phyloP scores from a whole-genome alignment of 2,329 filamentous ascomycete genomes.

The Claviceps humidiphila region DNA sequence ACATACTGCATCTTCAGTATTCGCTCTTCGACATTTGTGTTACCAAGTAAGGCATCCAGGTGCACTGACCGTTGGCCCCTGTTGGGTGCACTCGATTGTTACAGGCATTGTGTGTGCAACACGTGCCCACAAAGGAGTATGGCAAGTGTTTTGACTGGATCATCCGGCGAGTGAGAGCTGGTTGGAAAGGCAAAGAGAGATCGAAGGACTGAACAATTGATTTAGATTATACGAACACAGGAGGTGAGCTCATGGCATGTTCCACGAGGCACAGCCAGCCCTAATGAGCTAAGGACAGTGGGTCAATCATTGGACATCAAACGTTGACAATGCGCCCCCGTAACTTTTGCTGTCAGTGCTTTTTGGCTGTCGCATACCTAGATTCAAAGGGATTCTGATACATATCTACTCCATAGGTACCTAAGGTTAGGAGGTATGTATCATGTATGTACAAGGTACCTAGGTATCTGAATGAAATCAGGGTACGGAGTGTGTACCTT shows the following conservation, averaged over 20 bases:
- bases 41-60: conserved; percentile 3
- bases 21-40: conserved; percentile 1
- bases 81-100: neutral
- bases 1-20: neutral
- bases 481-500: too few relatives aligned
- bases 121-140: neutral
- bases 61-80: conserved; percentile 1
- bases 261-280: neutral
- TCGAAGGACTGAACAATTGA: neutral
- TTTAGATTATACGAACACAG: neutral
- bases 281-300: neutral
- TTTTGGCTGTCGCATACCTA: neutral
- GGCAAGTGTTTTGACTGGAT: neutral
- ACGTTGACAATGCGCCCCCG: neutral
- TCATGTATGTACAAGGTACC: too few relatives aligned
- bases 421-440: too few relatives aligned
- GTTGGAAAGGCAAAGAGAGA: neutral
- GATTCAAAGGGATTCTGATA: neutral
- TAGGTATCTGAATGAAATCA: too few relatives aligned
- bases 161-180: neutral
- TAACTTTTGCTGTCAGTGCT: neutral
- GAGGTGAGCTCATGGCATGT: neutral
- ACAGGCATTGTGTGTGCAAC: conserved; percentile 3
- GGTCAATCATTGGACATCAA: neutral
- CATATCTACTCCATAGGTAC: too few relatives aligned